Evolutionary conservation across 192 early-diverging fungal species (phyloP), one percentile per base, ranked within the genome.

Genomic region (Thamnidium elegans): DNA sequence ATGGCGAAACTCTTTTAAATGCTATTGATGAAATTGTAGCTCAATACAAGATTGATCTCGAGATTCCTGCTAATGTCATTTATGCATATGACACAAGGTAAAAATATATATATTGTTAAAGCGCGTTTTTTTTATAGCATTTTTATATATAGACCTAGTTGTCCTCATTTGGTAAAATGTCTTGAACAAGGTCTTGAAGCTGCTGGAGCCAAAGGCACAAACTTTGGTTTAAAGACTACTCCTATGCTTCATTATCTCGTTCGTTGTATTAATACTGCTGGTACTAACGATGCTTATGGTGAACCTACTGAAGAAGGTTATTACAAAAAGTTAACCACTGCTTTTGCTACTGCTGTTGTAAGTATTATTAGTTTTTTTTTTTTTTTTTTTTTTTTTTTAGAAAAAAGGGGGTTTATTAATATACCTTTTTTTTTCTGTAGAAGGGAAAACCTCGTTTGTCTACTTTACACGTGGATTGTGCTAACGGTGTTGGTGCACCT

Each of bases 401-500:
- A 20, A n/a, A 52, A n/a, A 19, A 52, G 50, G 17, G 19, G 46
- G 32, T 3, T 50, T 63, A 43, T 34, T 19, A 9, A n/a, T n/a
- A n/a, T n/a, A n/a, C n/a, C n/a, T n/a, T n/a, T 42, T 32, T 14
- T 64, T 17, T 17, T 54, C 39, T 53, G 4, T 65, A 91, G 89
- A 78, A 81, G 32, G 94, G 91, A 39, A 89, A 90, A 67, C 67
- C 84, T 32, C 71, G 68, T 23, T 78, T 89, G 11, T 84, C 93
- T 20, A 71, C 83, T 44, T 76, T 99, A 50, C 60, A 83, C 53
- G 85, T 98, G 34, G 97, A 99, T 70, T 87, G 89, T 32, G 97
- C 97, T 13, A 98, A 99, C 66, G 97, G 97, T 47, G 92, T 99
- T 30, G 97, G 97, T 56, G 96, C 94, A 32, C 90, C 91, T 55